Evolutionary conservation across 2,329 filamentous ascomycete species (phyloP), one percentile per base, ranked within the genome.

Genomic region (Aspergillus luchuensis): DNA sequence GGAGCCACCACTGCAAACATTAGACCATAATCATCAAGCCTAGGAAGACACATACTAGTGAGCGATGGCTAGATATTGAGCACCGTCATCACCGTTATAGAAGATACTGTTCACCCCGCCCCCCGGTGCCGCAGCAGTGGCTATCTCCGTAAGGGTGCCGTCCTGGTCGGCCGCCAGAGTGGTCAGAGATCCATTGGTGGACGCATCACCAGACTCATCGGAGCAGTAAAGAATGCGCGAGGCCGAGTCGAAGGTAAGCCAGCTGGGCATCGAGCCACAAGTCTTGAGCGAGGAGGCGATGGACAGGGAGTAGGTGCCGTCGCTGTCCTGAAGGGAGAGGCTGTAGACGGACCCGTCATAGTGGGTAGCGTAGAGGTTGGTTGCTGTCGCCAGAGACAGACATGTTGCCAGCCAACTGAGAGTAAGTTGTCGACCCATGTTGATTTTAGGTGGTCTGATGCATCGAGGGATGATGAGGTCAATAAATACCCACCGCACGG

Each of bases 311-410:
- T 65, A 63, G 21, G 64, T 67, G n/a, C 67, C 70, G 49, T 62
- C 64, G 47, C 63, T 62, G 19, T 66, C 61, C 4, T 53, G 17
- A 19, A 78, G 67, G 21, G 69, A 60, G 15, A 79, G 65, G 2
- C 74, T 69, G 30, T 74, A 74, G 43, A 79, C 69, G 8, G 66
- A 70, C 8, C 76, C 74, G 17, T 63, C 60, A 65, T 79, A 80
- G 45, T 77, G 77, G 13, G 76, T 72, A 41, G 75, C 74, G 60
- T 73, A 79, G 52, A 80, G 71, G 23, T 61, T 66, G 43, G 59
- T 48, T 6, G 65, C 57, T 10, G 57, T 47, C 19, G 62, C 50
- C 30, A 63, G 17, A 13, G 54, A 57, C 25, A 58, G 55, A 50
- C 56, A 54, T 17, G 51, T 28, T 39, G 41, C 39, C 21, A 43